Evolutionary conservation across 805 yeast genomes (phyloP), one percentile per base, ranked within the genome.

Genomic region (Ogataea parapolymorpha): DNA sequence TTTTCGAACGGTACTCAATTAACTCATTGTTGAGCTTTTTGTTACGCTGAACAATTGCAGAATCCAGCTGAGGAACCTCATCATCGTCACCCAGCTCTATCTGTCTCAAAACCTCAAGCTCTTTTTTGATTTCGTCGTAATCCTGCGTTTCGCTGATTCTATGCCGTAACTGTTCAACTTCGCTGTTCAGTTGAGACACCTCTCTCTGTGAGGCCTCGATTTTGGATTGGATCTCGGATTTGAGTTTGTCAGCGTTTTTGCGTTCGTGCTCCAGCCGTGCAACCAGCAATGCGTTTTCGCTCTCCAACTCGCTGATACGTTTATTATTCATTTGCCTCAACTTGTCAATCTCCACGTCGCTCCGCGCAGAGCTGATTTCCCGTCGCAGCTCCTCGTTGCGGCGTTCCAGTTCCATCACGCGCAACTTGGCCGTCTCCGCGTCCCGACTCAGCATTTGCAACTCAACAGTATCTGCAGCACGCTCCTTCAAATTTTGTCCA

Each of bases 91-190:
- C 90, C 63, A 88, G 84, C 53, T 85, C 87, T 27, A 88, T 81
- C 48, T 82, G 80, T 56, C 83, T 79, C 45, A 89, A 59, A 18
- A 88, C 75, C 14, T 73, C 75, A 49, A 90, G 67, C 54, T 90
- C 96, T 36, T 77, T 75, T 58, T 87, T 88, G 35, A 89, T 59
- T 46, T 86, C 89, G 38, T 85, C 89, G 61, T 90, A 89, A 57
- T 89, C 96, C 2, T 72, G 64, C 37, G 79, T 76, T 24, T 67
- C 60, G 3, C 66, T 65, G 32, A 83, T 56, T 41, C 75, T 74
- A 18, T 65, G 63, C 53, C 75, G 76, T 49, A 85, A 65, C 4
- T 59, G 56, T 8, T 66, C 67, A 18, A 77, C 60, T 56, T 84
- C 91, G 12, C 62, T 59, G n/a, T 62, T 59, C 45, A 74, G 66